These are phyloP conservation scores for Coemansia sp. DNA, from an alignment of 371 early-diverging fungal genomes.

Conservation along the genomic window DNA sequence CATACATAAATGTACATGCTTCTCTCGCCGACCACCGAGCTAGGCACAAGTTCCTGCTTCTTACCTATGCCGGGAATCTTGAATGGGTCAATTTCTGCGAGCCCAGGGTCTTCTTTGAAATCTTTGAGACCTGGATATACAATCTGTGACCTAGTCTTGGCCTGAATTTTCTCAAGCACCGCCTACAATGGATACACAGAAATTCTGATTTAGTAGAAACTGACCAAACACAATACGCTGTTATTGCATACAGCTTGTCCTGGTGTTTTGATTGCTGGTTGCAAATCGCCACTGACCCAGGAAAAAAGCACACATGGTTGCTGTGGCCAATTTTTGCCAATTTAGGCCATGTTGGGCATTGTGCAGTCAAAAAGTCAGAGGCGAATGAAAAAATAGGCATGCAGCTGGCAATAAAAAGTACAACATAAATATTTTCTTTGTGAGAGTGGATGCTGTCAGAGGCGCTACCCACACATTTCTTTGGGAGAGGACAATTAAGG, in stretches of 20 bases:
- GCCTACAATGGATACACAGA: conserved; percentile 54
- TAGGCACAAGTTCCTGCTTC: background rate
- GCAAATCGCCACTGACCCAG: background rate
- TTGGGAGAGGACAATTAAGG: background rate
- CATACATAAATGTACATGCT: background rate
- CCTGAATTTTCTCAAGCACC: conserved; percentile 78
- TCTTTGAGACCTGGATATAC: conserved; percentile 75
- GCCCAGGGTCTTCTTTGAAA: conserved; percentile 63
- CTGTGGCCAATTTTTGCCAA: background rate
- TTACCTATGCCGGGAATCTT: conserved; percentile 75
- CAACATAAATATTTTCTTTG: background rate
- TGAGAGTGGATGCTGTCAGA: background rate
- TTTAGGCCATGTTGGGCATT: background rate
- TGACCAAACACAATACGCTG: background rate
- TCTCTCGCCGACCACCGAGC: background rate
- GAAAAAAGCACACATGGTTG: background rate
- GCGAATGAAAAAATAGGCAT: background rate
- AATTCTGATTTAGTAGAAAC: background rate
- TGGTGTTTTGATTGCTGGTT: background rate
- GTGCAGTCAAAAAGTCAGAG: conserved; percentile 1
- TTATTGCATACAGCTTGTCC: background rate
- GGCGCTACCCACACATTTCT: background rate
- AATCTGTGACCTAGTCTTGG: conserved; percentile 69
- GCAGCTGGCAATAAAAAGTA: background rate
- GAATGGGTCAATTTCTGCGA: conserved; percentile 48